These are phyloP conservation scores for Hypoxylon cercidicola DNA, from an alignment of 495 filamentous ascomycete species.

Conservation along the genomic window DNA sequence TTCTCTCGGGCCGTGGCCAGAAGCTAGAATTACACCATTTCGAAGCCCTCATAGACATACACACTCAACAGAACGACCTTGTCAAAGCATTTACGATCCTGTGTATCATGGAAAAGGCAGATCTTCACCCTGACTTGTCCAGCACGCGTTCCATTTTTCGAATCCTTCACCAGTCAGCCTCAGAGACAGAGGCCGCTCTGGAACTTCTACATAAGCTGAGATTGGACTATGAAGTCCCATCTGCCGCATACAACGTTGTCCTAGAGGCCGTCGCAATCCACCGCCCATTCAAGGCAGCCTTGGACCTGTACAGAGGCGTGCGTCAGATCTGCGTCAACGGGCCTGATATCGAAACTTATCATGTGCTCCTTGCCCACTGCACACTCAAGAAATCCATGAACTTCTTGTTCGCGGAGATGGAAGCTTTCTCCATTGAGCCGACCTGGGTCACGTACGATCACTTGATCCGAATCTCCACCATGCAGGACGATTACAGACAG, in stretches of 20 bases:
- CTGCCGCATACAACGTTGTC: conserved; percentile 69
- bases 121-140: conserved; percentile 59
- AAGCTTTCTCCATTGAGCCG: conserved; percentile 67
- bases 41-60: conserved; percentile 75
- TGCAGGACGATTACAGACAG: conserved; percentile 62
- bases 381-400: conserved; percentile 67
- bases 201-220: conserved; percentile 63
- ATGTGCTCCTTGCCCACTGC: conserved; percentile 73
- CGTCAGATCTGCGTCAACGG: conserved; percentile 67
- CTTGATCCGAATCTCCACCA: conserved; percentile 72
- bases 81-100: conserved; percentile 68
- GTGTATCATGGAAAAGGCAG: conserved; percentile 72
- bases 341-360: conserved; percentile 71
- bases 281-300: conserved; percentile 60
- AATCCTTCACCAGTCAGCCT: conserved; percentile 45
- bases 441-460: conserved; percentile 72
- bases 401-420: conserved; percentile 81
- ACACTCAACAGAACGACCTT: conserved; percentile 66
- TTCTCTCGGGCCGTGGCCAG: conserved; percentile 63
- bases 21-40: conserved; percentile 73
- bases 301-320: conserved; percentile 77
- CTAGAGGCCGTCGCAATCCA: conserved; percentile 64
- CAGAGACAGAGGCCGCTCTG: conserved; percentile 58
- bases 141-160: conserved; percentile 68
- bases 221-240: conserved; percentile 58